phyloP scores from a whole-genome alignment of 345 rosid species.

The Pistacia integerrima region DNA sequence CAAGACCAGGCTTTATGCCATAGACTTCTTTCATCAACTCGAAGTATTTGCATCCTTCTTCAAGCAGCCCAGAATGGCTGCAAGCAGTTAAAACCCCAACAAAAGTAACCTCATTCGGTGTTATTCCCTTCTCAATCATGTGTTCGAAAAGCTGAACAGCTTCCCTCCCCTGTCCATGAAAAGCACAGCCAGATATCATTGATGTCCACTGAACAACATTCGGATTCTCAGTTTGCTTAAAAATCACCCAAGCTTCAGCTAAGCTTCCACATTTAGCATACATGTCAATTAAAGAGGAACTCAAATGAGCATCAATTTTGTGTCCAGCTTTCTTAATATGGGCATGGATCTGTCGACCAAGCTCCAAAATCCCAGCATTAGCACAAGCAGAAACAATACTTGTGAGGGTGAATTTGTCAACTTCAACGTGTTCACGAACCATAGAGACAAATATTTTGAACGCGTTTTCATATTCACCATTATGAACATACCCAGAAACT shows the following conservation, averaged over 20 bases:
- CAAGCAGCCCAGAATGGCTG: slow-evolving; percentile 51
- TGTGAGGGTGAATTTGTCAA: slow-evolving; percentile 48
- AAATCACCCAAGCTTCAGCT: slow-evolving; percentile 39
- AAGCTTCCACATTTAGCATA: slow-evolving; percentile 56
- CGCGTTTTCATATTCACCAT: slow-evolving; percentile 39
- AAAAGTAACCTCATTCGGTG: slow-evolving; percentile 52
- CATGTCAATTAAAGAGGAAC: slow-evolving; percentile 54
- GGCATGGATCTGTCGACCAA: slow-evolving; percentile 53
- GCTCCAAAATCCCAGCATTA: slow-evolving; percentile 31
- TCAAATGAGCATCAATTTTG: slow-evolving; percentile 41
- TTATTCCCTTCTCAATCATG: slow-evolving; percentile 37
- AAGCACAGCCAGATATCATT: slow-evolving; percentile 50
- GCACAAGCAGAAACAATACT: slow-evolving; percentile 56
- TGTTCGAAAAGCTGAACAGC: slow-evolving; percentile 36
- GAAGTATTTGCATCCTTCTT: slow-evolving; percentile 49
- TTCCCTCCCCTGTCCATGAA: slow-evolving; percentile 48
- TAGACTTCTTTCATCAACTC: slow-evolving; percentile 44
- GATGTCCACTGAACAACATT: slow-evolving; percentile 53
- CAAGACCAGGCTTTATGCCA: slow-evolving; percentile 44
- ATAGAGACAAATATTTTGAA: slow-evolving; percentile 38
- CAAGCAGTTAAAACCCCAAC: slow-evolving; percentile 58
- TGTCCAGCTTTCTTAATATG: slow-evolving; percentile 47
- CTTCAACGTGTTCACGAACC: slow-evolving; percentile 30
- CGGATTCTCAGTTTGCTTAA: slow-evolving; percentile 27
- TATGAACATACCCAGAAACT: slow-evolving; percentile 54